Evolutionary conservation across 169 alveolate genomes (phyloP).

Genomic region (Plasmodium vivax): DNA sequence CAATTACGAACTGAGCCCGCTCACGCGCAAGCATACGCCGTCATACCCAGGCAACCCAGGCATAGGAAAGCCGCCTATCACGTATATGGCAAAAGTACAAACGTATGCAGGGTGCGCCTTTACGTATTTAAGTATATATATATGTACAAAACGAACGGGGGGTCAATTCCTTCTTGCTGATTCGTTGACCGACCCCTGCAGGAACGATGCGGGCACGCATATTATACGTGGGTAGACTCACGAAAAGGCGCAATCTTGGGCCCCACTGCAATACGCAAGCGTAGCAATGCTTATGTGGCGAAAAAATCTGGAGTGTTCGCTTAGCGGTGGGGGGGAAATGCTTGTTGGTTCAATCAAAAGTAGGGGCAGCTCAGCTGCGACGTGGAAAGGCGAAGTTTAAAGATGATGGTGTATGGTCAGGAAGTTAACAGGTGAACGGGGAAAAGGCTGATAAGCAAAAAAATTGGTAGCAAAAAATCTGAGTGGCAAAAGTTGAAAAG

Average conservation of each 20-base stretch:
- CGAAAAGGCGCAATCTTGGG: neutral
- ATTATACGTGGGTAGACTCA: neutral
- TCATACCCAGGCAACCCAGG: neutral
- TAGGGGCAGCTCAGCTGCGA: neutral
- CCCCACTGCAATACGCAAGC: neutral
- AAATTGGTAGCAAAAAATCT: neutral
- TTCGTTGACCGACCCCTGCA: neutral
- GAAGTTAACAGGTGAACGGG: neutral
- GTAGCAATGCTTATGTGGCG: neutral
- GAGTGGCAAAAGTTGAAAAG: neutral
- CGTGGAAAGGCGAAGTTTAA: neutral
- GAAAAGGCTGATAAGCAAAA: neutral
- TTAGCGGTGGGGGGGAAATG: neutral
- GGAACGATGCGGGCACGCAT: neutral
- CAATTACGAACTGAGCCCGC: neutral
- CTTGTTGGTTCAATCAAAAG: neutral
- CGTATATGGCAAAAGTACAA: neutral
- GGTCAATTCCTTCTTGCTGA: neutral
- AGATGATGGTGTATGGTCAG: neutral
- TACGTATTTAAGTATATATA: neutral
- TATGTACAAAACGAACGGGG: neutral
- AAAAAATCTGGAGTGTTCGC: neutral
- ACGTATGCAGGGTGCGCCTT: neutral
- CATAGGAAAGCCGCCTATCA: neutral
- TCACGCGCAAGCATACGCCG: neutral